Evolutionary conservation across 495 filamentous ascomycete species (phyloP), one percentile per base, ranked within the genome.

Genomic region (Penicillium silybi): DNA sequence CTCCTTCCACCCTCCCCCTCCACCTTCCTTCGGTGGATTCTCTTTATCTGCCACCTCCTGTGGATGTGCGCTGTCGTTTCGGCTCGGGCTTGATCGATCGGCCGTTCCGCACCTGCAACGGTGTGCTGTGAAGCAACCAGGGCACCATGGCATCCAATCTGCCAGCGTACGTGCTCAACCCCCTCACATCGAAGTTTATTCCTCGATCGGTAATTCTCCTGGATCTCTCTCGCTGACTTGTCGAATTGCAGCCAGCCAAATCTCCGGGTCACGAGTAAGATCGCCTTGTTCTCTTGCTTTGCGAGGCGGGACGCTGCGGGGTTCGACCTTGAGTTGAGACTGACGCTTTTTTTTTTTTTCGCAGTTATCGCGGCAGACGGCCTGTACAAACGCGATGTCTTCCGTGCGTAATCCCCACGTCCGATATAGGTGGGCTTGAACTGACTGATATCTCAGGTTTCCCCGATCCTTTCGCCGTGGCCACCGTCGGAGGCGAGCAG

Each of bases 371-470:
- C 93, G 58, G 93, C 93, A 54, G 93, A 99, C 78, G 91, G 95
- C 41, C 80, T 99, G 55, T 96, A 97, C 80, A 97, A 97, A 74
- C 85, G 93, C 59, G 93, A 99, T 91, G 90, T 99, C 54, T 96
- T 99, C 73, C 82, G 93, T 97, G 71, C 56, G 61, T 65, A 22
- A 40, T 44, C n/a, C 48, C 26, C 19, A 48, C 25, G 8, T 20
- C 29, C 11, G 11, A 34, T 41, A 45, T 41, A 25, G 34, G 32
- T 19, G 35, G 27, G 53, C 50, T 51, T 49, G 48, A 23, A 50
- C 63, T 60, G 50, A 59, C 54, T 22, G 50, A 59, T 59, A 59
- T 59, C 48, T 26, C 65, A 98, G 93, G 91, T 61, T 93, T 97
- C 56, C 93, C 93, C 41, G 93, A 98, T 70, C 93, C 95, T 22